Evolutionary conservation across 805 yeast genomes (phyloP), one percentile per base, ranked within the genome.

Genomic region (Yarrowia osloensis): DNA sequence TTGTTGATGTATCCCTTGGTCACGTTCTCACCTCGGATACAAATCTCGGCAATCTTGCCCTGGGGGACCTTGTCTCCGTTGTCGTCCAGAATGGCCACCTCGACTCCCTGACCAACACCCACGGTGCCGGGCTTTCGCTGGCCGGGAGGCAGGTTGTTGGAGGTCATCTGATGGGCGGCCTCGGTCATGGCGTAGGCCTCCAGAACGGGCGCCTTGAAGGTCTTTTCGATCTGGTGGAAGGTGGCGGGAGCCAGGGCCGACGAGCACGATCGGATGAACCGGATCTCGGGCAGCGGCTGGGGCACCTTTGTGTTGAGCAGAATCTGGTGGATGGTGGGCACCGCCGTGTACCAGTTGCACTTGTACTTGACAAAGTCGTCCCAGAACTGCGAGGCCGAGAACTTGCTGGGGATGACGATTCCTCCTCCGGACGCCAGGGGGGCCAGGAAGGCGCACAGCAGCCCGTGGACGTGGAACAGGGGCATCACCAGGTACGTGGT

Each of bases 181-280:
- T 88, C 93, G 1, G 92, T 88, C 91, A 88, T 88, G 4, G 91
- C 92, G 73, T 88, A 88, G 0, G 92, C 92, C 74, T 88, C 93
- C 17, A 88, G 73, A 0, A 88, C 91, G 0, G 91, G 91, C 0
- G 90, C 88, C 9, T 82, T 77, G 74, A 88, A 85, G 33, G 81
- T 79, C 55, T 77, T 68, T 71, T 88, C 92, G 57, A 88, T 78
- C 74, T 82, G 80, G 66, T 79, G 79, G 78, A 88, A 84, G 6
- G 86, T 86, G 0, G 86, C 75, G 1, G 91, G 90, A 1, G 91
- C 90, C 71, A 88, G 79, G 6, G 91, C 82, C 0, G 91, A 83
- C 0, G 91, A 88, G 73, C 92, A 88, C 0, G 91, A 87, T 72
- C 93, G 81, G 65, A 88, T 85, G 72, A 88, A 88, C 70, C 91